Evolutionary conservation across 345 rosid genomes (phyloP).

Genomic region (Euphorbia tirucalli): DNA sequence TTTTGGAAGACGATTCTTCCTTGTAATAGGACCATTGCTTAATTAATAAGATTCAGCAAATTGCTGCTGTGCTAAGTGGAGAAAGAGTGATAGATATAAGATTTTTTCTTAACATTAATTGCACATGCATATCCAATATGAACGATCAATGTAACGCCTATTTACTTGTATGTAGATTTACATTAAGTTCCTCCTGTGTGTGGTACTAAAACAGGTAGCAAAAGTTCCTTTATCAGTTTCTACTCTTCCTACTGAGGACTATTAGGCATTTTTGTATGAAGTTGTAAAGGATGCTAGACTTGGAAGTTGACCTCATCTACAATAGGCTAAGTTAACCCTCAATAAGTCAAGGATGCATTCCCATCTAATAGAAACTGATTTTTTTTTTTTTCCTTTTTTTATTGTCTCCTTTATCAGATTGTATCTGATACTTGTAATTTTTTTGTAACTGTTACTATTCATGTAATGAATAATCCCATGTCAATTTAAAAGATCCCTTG

Average conservation of each 20-base stretch:
- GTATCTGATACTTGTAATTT: not conserved
- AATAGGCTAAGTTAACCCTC: not conserved
- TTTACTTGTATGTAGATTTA: not conserved
- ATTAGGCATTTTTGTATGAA: no score
- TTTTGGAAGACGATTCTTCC: not conserved
- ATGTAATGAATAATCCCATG: not conserved
- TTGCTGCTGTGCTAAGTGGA: not conserved
- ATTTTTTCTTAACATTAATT: not conserved
- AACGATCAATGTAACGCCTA: not conserved
- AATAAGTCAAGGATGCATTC: not conserved
- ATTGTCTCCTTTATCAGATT: not conserved
- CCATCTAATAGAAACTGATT: not conserved
- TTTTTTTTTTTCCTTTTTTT: no score
- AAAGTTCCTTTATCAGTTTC: no score
- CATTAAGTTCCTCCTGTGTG: not conserved
- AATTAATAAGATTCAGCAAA: not conserved
- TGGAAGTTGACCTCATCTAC: not conserved
- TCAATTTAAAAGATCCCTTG: no score
- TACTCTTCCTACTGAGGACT: not conserved
- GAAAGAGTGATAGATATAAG: not conserved
- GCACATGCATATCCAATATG: not conserved
- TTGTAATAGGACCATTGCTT: not conserved
- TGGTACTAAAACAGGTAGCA: not conserved
- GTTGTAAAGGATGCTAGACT: not conserved
- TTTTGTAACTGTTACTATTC: not conserved